These are phyloP conservation scores for Cordyceps javanica DNA, from an alignment of 2,329 filamentous ascomycete genomes.

Conservation along the genomic window DNA sequence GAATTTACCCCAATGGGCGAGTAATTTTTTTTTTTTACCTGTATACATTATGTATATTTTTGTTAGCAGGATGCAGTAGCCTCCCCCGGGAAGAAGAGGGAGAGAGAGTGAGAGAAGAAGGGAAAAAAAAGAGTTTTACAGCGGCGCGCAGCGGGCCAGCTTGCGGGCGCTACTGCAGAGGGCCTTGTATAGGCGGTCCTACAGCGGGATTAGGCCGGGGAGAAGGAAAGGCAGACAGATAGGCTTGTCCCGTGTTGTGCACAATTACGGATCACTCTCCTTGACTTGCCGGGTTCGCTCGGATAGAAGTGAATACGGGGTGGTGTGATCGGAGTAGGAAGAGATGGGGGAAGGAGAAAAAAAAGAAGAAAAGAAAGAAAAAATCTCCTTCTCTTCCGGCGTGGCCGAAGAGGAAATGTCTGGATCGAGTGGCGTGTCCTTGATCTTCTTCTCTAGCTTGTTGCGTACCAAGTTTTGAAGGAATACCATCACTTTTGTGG, in stretches of 20 bases:
- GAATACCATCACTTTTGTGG: too few species aligned
- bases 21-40: background rate
- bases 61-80: background rate
- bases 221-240: background rate
- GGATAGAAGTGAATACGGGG: too few species aligned
- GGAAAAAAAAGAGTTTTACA: too few species aligned
- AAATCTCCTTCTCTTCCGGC: background rate
- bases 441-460: background rate
- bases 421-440: too few species aligned
- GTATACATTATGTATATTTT: background rate
- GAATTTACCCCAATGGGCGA: too few species aligned
- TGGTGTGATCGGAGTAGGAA: too few species aligned
- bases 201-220: constrained; percentile 5
- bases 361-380: too few species aligned
- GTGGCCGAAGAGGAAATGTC: background rate
- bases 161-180: background rate
- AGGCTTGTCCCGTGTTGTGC: too few species aligned
- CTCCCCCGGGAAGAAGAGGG: background rate
- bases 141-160: background rate
- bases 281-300: too few species aligned
- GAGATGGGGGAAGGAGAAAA: too few species aligned
- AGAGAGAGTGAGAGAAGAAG: too few species aligned
- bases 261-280: too few species aligned
- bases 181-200: background rate
- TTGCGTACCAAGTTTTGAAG: background rate